Percentiles rank a stretch among this genome's conserved stretches.
phyloP scores from a whole-genome alignment of 2,329 filamentous ascomycete species.

The Fusarium secorum region DNA sequence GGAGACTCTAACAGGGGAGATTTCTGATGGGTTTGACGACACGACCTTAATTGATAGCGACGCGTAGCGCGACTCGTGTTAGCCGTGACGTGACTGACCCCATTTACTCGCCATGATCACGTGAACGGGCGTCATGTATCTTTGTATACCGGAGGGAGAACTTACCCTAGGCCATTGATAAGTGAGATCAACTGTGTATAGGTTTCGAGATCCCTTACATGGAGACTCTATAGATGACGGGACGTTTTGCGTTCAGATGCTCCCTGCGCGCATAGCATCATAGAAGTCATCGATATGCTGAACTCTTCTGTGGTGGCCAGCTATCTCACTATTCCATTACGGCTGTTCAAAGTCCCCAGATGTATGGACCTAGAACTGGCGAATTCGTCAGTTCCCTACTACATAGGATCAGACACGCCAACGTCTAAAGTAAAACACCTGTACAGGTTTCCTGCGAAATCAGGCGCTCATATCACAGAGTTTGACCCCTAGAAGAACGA shows the following conservation, averaged over 20 bases:
- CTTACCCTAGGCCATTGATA: background rate
- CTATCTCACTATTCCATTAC: background rate
- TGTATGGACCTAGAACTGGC: background rate
- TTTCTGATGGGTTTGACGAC: constrained; percentile 31
- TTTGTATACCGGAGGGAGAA: too few species aligned
- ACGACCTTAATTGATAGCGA: constrained; percentile 43
- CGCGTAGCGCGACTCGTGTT: constrained; percentile 45
- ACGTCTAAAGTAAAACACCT: background rate
- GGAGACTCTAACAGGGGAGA: constrained; percentile 25
- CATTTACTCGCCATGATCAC: constrained; percentile 37
- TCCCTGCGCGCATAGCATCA: background rate
- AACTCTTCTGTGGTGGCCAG: background rate
- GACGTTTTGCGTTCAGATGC: background rate
- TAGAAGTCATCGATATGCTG: background rate
- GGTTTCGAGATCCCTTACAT: background rate
- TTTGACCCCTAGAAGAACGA: background rate
- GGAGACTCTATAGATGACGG: too few species aligned
- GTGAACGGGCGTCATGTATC: constrained; percentile 40
- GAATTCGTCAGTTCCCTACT: background rate
- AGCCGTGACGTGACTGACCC: constrained; percentile 50
- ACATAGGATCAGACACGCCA: background rate
- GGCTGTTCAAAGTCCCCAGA: background rate
- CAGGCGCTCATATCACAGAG: background rate
- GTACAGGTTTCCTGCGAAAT: background rate
- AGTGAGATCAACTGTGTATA: background rate